Percentiles rank a stretch among this genome's conserved stretches.
Evolutionary conservation across 139 green algal genomes (phyloP).

Genomic region (Pleodorina starrii): DNA sequence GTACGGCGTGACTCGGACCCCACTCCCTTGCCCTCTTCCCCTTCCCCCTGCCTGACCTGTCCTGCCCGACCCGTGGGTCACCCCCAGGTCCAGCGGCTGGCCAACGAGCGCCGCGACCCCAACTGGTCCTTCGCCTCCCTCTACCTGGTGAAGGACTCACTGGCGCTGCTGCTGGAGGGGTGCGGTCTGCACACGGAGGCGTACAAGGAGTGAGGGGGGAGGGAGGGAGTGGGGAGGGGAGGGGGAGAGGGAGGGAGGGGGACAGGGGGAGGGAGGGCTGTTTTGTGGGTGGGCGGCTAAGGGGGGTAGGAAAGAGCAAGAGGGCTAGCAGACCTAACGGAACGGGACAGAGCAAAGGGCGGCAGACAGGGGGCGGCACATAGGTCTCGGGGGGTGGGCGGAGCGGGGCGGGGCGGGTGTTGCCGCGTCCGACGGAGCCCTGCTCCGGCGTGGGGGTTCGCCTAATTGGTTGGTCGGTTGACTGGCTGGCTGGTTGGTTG

Average conservation of each 20-base stretch:
- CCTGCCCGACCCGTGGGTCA: neutral
- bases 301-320: neutral
- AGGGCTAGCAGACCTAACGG: neutral
- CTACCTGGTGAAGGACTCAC: constrained; percentile 91
- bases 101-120: constrained; percentile 75
- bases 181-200: constrained; percentile 78
- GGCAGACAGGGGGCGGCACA: neutral
- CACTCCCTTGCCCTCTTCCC: too few species aligned
- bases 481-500: neutral
- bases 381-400: neutral
- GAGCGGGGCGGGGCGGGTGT: neutral
- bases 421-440: neutral
- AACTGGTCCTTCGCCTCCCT: constrained; percentile 84
- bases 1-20: too few species aligned
- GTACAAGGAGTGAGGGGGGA: constrained; percentile 75
- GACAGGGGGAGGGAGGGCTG: neutral
- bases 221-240: neutral
- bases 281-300: neutral
- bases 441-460: neutral
- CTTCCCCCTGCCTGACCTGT: neutral
- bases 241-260: too few species aligned
- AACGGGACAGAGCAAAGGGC: neutral
- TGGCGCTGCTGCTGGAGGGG: constrained; percentile 86
- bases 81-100: constrained; percentile 73
- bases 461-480: neutral